These are phyloP conservation scores for Phallus indusiatus DNA, from an alignment of 768 basidiomycete species.

Conservation along the genomic window DNA sequence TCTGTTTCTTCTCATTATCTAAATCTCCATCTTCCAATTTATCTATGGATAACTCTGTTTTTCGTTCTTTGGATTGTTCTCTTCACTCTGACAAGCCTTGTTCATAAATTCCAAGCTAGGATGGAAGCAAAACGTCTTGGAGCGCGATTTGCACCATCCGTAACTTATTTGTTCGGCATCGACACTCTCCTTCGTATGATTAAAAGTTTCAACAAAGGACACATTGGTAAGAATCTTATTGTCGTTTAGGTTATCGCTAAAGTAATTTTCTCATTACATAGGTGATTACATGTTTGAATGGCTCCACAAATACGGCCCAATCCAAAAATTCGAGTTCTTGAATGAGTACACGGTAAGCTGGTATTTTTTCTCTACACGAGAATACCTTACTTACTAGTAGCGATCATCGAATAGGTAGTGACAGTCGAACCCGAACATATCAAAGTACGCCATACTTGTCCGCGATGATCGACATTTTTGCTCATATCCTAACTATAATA, in stretches of 20 bases:
- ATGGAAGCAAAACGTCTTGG: neutral
- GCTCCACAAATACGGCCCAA: neutral
- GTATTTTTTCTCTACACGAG: neutral
- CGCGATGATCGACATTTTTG: neutral
- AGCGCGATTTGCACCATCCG: neutral
- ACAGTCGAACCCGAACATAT: conserved; percentile 16
- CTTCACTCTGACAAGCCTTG: neutral
- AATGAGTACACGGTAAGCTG: neutral
- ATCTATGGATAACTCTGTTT: neutral
- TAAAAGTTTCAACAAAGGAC: conserved; percentile 19
- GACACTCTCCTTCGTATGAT: conserved; percentile 23
- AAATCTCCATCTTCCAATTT: neutral
- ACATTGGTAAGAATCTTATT: conserved; percentile 23
- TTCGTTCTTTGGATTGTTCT: neutral
- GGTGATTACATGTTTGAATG: neutral
- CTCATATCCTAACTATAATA: conserved; percentile 13
- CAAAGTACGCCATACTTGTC: conserved; percentile 20
- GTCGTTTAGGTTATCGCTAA: neutral
- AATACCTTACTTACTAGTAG: neutral
- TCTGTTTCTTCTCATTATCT: neutral
- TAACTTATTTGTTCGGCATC: neutral
- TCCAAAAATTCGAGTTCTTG: neutral
- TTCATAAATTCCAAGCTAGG: neutral
- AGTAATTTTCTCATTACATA: neutral
- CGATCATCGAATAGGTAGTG: neutral